Conservation (phyloP, 306 rosid species). For the Vigna mungo region DNA sequence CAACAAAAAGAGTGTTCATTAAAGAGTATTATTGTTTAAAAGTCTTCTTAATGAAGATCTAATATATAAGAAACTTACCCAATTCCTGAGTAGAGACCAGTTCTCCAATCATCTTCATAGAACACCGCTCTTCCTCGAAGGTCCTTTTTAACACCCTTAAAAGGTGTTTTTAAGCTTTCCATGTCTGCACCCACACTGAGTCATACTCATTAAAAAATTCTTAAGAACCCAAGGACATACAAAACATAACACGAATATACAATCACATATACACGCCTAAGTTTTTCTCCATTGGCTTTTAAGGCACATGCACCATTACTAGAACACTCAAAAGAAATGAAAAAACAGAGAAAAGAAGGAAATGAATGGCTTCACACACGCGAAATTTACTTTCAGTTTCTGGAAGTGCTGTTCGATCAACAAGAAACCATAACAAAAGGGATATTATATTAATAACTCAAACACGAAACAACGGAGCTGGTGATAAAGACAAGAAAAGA, state of each 20-base stretch:
- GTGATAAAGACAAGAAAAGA: not conserved
- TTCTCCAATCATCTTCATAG: conserved; percentile 82
- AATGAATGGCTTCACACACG: not conserved
- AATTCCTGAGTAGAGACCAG: conserved; percentile 64
- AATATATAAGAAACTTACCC: conserved; percentile 53
- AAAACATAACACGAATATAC: not conserved
- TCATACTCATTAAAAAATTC: not conserved
- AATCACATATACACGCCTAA: not conserved
- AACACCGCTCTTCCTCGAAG: conserved; percentile 64
- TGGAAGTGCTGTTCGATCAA: not conserved
- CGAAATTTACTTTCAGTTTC: not conserved
- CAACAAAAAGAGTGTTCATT: conserved; percentile 11
- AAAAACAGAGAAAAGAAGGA: no score
- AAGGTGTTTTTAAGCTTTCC: conserved; percentile 65
- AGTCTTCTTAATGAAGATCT: not conserved
- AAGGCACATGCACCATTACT: not conserved
- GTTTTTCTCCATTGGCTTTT: not conserved
- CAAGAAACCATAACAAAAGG: not conserved
- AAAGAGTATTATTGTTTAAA: not conserved
- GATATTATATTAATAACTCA: not conserved
- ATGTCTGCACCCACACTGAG: conserved; percentile 45
- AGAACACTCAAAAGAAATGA: not conserved
- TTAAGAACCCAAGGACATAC: not conserved
- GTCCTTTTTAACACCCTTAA: conserved; percentile 69
- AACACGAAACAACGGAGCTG: not conserved